A percentile compares a stretch with the other conserved stretches of the same genome.
These are phyloP conservation scores for Rhodocollybia butyracea DNA, from an alignment of 768 basidiomycete species.

Conservation along the genomic window DNA sequence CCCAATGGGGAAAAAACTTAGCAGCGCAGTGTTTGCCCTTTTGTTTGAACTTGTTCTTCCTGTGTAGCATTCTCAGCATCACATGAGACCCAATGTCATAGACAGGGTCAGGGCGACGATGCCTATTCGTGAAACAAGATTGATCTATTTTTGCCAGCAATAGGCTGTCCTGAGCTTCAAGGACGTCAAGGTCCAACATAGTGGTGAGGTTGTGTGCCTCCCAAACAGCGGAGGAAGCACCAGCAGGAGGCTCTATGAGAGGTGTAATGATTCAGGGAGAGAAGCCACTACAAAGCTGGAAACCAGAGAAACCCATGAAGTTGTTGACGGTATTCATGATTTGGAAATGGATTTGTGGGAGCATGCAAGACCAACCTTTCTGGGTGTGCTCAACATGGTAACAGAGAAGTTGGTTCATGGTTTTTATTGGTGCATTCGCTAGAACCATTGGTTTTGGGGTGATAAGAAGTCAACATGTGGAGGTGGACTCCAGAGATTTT, in stretches of 20 bases:
- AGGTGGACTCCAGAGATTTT: slow-evolving; percentile 17
- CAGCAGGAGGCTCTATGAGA: slow-evolving; percentile 10
- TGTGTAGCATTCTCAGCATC: slow-evolving; percentile 23
- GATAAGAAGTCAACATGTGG: slow-evolving; percentile 24
- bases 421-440: slow-evolving; percentile 23
- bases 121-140: slow-evolving; percentile 2
- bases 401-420: slow-evolving; percentile 14
- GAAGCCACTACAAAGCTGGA: slow-evolving; percentile 21
- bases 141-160: slow-evolving; percentile 23
- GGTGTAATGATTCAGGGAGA: slow-evolving; percentile 21
- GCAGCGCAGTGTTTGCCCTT: slow-evolving; percentile 21
- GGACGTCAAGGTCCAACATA: not conserved
- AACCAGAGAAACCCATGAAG: slow-evolving; percentile 24
- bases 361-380: slow-evolving; percentile 20
- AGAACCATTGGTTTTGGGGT: slow-evolving; percentile 26
- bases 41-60: slow-evolving; percentile 17
- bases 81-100: slow-evolving; percentile 31
- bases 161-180: slow-evolving; percentile 24
- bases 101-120: slow-evolving; percentile 10
- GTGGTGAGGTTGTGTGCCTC: not conserved
- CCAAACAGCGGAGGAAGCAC: not conserved
- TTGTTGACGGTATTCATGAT: slow-evolving; percentile 28
- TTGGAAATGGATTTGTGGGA: slow-evolving; percentile 23
- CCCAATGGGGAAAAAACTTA: slow-evolving; percentile 34
- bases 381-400: slow-evolving; percentile 17